Conservation (phyloP, 768 basidiomycete species). For the Psilocybe azurescens region DNA sequence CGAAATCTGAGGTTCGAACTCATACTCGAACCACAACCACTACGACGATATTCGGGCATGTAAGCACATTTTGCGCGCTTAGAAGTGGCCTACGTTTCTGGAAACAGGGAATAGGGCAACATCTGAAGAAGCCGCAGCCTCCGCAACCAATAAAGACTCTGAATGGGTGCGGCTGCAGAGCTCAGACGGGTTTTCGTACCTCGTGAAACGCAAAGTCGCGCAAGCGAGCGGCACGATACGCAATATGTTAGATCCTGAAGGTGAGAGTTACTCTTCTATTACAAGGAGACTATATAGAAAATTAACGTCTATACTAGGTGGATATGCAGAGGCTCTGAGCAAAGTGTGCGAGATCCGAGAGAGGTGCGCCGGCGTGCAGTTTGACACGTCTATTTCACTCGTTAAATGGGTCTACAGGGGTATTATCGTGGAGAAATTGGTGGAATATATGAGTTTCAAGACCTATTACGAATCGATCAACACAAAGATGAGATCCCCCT, state of each 20-base stretch:
- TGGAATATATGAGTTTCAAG: slow-evolving; percentile 91
- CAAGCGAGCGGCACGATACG: slow-evolving; percentile 81
- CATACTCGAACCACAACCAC: background rate
- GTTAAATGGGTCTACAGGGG: slow-evolving; percentile 39
- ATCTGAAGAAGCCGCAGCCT: background rate
- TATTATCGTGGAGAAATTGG: slow-evolving; percentile 83
- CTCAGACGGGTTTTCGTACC: slow-evolving; percentile 81
- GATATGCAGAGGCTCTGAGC: slow-evolving; percentile 76
- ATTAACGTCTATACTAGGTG: slow-evolving; percentile 46
- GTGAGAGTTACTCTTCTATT: slow-evolving; percentile 42
- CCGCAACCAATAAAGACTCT: background rate
- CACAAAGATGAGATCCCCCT: slow-evolving; percentile 77
- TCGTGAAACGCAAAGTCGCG: slow-evolving; percentile 78
- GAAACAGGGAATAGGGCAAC: background rate
- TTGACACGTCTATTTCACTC: background rate
- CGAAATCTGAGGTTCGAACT: no score
- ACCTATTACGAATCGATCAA: slow-evolving; percentile 73
- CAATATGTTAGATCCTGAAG: slow-evolving; percentile 77
- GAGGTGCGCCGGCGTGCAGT: slow-evolving; percentile 50
- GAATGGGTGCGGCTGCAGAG: slow-evolving; percentile 81
- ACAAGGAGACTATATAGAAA: background rate
- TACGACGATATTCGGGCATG: background rate
- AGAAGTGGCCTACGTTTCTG: background rate
- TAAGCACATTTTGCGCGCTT: background rate
- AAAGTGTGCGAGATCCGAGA: slow-evolving; percentile 74